phyloP scores from a whole-genome alignment of 2,329 filamentous ascomycete species.

The Fusarium dlaminii region DNA sequence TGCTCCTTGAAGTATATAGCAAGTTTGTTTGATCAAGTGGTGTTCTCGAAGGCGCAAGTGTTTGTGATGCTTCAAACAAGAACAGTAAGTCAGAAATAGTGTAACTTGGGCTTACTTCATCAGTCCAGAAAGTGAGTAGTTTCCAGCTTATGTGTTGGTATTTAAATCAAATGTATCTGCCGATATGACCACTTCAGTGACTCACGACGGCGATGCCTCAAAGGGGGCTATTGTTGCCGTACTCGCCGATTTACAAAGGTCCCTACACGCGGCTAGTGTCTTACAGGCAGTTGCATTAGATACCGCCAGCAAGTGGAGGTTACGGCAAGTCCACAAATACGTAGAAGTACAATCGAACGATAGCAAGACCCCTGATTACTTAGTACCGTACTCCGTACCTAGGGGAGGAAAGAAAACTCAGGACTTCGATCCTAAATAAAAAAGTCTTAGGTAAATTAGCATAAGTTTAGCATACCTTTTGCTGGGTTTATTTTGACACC shows the following conservation, averaged over 20 bases:
- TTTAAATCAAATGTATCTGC: background rate
- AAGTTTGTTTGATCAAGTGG: background rate
- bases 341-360: background rate
- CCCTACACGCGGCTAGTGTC: slow-evolving; percentile 6
- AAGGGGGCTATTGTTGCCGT: background rate
- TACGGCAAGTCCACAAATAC: background rate
- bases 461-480: background rate
- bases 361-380: background rate
- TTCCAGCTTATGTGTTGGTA: background rate
- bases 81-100: background rate
- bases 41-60: background rate
- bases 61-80: background rate
- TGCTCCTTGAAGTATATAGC: background rate
- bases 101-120: background rate
- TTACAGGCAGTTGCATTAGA: slow-evolving; percentile 4
- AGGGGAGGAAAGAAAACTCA: background rate
- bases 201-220: slow-evolving; percentile 1
- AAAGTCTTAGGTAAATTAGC: background rate
- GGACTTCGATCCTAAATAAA: background rate
- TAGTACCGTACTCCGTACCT: background rate
- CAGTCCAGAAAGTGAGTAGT: background rate
- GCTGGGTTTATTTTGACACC: background rate
- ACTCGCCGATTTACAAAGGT: slow-evolving; percentile 12
- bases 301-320: background rate
- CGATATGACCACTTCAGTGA: background rate